A percentile compares a stretch with the other conserved stretches of the same genome.
Conservation (phyloP, 2,329 filamentous ascomycete genomes). For the Xylaria sp. region DNA sequence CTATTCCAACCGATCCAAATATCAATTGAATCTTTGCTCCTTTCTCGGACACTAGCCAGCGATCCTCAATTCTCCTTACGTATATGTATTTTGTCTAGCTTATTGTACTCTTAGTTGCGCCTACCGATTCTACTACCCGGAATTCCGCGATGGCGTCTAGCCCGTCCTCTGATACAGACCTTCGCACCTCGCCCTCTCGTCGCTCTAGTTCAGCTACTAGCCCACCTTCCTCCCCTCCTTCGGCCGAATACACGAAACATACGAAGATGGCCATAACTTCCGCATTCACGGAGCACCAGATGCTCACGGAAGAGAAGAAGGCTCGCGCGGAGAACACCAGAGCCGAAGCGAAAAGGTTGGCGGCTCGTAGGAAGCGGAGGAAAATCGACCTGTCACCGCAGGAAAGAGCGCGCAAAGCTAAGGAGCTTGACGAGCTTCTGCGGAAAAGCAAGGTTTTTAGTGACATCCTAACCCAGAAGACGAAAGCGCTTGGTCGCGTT, state of each 20-base stretch:
- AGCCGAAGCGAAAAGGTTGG: constrained; percentile 57
- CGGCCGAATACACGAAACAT: constrained; percentile 24
- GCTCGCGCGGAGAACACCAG: constrained; percentile 61
- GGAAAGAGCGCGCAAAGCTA: constrained; percentile 68
- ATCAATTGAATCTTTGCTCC: constrained; percentile 2
- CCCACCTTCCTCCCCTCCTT: constrained; percentile 43
- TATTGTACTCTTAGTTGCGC: constrained; percentile 1
- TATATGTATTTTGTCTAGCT: constrained; percentile 1
- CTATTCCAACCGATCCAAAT: constrained; percentile 3
- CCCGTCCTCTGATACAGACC: constrained; percentile 37
- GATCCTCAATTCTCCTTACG: constrained; percentile 2
- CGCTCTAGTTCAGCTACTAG: constrained; percentile 37
- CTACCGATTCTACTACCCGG: not conserved
- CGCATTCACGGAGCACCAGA: constrained; percentile 48
- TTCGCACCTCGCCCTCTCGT: constrained; percentile 39
- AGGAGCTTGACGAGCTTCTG: constrained; percentile 68
- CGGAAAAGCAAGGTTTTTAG: constrained; percentile 70
- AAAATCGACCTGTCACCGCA: constrained; percentile 61
- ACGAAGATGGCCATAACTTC: constrained; percentile 44
- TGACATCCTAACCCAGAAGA: constrained; percentile 72
- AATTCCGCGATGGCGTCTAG: constrained; percentile 37
- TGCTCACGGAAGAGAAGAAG: constrained; percentile 59
- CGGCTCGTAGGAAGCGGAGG: constrained; percentile 54
- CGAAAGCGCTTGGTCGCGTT: constrained; percentile 70
- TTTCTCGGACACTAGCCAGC: not conserved